Percentiles rank a stretch among this genome's conserved stretches.
phyloP scores from a whole-genome alignment of 768 basidiomycete species.

The Boletus huronensis region DNA sequence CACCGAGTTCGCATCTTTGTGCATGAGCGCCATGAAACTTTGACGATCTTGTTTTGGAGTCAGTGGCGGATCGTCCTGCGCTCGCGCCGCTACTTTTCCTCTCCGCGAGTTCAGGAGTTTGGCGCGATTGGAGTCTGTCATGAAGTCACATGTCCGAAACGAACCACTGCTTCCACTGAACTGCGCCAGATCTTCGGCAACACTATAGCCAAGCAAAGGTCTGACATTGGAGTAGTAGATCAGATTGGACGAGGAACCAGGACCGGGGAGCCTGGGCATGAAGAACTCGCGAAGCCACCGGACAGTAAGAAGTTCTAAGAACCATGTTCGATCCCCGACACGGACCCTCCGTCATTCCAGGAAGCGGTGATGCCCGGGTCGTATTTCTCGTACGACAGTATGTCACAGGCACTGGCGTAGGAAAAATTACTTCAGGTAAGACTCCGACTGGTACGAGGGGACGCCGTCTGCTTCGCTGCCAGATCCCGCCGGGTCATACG shows the following conservation, averaged over 20 bases:
- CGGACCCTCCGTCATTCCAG: conserved; percentile 4
- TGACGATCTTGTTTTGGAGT: conserved; percentile 11
- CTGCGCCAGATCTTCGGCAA: not conserved
- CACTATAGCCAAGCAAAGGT: not conserved
- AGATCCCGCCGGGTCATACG: conserved; percentile 5
- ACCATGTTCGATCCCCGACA: conserved; percentile 1
- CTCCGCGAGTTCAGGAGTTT: not conserved
- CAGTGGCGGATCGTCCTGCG: conserved; percentile 15
- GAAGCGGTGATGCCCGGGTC: conserved; percentile 8
- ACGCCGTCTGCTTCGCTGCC: conserved; percentile 3
- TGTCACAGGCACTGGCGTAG: conserved; percentile 5
- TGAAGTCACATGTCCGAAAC: not conserved
- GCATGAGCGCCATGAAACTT: not conserved
- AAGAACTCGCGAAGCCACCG: conserved; percentile 18
- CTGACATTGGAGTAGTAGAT: not conserved
- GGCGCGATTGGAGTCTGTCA: not conserved
- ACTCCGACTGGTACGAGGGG: conserved; percentile 1
- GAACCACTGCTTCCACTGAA: not conserved
- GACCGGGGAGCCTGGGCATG: conserved; percentile 12
- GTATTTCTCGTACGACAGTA: conserved; percentile 7
- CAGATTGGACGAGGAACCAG: not conserved
- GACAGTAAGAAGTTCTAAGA: conserved; percentile 7
- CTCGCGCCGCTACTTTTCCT: not conserved
- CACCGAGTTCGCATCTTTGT: not conserved
- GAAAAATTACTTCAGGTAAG: conserved; percentile 5